Evolutionary conservation across 495 filamentous ascomycete genomes (phyloP).

Genomic region (Elasticomyces elasticus): DNA sequence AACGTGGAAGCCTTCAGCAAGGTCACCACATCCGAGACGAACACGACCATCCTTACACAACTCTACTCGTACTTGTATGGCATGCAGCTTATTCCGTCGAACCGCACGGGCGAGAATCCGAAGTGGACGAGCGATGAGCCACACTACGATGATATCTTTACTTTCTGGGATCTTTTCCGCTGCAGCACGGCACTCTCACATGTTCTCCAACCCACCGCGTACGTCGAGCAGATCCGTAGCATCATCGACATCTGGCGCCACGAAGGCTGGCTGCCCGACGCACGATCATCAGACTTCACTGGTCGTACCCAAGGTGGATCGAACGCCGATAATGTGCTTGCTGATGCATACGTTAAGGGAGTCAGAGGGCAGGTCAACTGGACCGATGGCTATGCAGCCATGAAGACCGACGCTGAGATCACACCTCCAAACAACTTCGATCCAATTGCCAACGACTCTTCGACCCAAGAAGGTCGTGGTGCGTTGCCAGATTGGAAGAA

Average conservation of each 20-base stretch:
- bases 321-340: constrained; percentile 33
- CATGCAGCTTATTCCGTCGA: constrained; percentile 31
- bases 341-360: constrained; percentile 34
- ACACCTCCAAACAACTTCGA: constrained; percentile 28
- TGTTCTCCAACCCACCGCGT: constrained; percentile 28
- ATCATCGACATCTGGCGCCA: constrained; percentile 31
- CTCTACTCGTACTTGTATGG: constrained; percentile 31
- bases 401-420: constrained; percentile 31
- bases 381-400: constrained; percentile 30
- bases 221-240: constrained; percentile 24
- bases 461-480: constrained; percentile 29
- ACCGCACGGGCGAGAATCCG: constrained; percentile 32
- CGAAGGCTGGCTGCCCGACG: constrained; percentile 32
- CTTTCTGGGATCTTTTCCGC: constrained; percentile 32
- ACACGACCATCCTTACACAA: constrained; percentile 25
- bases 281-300: constrained; percentile 29
- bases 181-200: constrained; percentile 26
- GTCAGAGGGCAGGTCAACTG: constrained; percentile 29
- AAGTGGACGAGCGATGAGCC: constrained; percentile 28
- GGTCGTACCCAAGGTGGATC: constrained; percentile 32
- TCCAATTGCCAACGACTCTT: constrained; percentile 5
- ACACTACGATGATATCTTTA: constrained; percentile 33
- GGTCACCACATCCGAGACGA: constrained; percentile 22
- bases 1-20: constrained; percentile 32
- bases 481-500: constrained; percentile 31